Evolutionary conservation across 2,329 filamentous ascomycete genomes (phyloP), one percentile per base, ranked within the genome.

Genomic region (Pestalotiopsis sp.): DNA sequence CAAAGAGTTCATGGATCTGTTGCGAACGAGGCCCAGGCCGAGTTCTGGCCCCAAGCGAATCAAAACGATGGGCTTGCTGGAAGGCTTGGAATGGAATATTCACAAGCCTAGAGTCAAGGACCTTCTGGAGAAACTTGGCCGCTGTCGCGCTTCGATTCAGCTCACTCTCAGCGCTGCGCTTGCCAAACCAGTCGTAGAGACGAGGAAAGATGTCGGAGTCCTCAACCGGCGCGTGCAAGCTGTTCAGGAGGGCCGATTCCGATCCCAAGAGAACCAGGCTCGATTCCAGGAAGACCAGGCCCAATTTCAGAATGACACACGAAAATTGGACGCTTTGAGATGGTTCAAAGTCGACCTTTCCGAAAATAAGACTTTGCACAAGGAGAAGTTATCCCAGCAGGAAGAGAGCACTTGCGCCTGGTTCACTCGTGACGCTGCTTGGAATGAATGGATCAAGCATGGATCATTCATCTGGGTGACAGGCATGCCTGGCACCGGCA

Each of bases 401-500:
- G 59, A 68, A 13, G 17, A 56, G 56, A 58, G 49, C 38, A 68
- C 66, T 13, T 68, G 66, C 60, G 38, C n/a, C 1, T 68, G 58
- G 66, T 56, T 68, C 7, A 63, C 59, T 4, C 49, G 52, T 31
- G 27, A 45, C 25, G 11, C 12, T 17, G 20, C 14, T 11, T 68
- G 45, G 59, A 3, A 14, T 12, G 12, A 45, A 5, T 68, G 66
- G 66, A 59, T 68, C 13, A 38, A 20, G 4, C 14, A 17, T 25
- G 31, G 68, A 14, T 57, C 60, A 9, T 71, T 72, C 38, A 41
- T 73, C 4, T 74, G 71, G 68, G 56, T 74, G 12, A 57, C 72
- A 25, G 73, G 73, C 1, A 73, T 74, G 6, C 73, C 73, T 4
- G 76, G 76, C 2, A 71, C 74, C 14, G 75, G 76, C 9, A 78